These are phyloP conservation scores for Fusarium sp. DNA, from an alignment of 2,329 filamentous ascomycete genomes.

Conservation along the genomic window DNA sequence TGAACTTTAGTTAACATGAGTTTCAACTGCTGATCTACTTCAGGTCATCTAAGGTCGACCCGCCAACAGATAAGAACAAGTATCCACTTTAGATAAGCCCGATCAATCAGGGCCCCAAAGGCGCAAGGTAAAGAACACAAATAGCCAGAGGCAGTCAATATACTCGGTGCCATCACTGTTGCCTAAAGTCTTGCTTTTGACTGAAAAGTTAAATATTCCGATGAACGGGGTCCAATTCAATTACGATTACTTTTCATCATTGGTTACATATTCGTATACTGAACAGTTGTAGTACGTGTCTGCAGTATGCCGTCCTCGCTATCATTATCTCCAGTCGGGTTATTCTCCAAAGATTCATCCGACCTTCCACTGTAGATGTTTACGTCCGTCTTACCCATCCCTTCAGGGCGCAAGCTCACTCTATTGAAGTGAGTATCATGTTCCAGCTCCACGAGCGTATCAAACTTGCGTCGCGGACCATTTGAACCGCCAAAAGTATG, in stretches of 20 bases:
- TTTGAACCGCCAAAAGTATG: constrained; percentile 10
- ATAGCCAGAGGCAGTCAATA: too few species aligned
- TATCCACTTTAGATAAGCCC: background rate
- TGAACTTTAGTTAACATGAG: background rate
- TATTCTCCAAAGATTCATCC: background rate
- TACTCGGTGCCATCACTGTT: too few species aligned
- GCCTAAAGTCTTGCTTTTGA: fast-evolving
- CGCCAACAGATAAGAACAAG: background rate
- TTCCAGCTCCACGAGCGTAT: constrained; percentile 10
- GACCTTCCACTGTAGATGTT: background rate
- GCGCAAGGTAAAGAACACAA: background rate
- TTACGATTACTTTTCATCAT: background rate
- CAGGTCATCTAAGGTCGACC: background rate
- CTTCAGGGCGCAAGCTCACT: background rate
- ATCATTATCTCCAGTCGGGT: background rate
- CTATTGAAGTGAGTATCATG: constrained; percentile 9
- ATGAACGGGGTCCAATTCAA: background rate
- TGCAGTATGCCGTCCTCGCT: constrained; percentile 15
- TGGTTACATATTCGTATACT: background rate
- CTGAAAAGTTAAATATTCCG: background rate
- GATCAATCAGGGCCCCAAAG: too few species aligned
- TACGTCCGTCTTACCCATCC: background rate
- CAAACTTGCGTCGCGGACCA: constrained; percentile 4
- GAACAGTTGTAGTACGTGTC: background rate
- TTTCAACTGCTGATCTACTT: background rate